A percentile compares a stretch with the other conserved stretches of the same genome.
Evolutionary conservation across 805 yeast species (phyloP).

Genomic region (Schizosaccharomyces cryophilus): DNA sequence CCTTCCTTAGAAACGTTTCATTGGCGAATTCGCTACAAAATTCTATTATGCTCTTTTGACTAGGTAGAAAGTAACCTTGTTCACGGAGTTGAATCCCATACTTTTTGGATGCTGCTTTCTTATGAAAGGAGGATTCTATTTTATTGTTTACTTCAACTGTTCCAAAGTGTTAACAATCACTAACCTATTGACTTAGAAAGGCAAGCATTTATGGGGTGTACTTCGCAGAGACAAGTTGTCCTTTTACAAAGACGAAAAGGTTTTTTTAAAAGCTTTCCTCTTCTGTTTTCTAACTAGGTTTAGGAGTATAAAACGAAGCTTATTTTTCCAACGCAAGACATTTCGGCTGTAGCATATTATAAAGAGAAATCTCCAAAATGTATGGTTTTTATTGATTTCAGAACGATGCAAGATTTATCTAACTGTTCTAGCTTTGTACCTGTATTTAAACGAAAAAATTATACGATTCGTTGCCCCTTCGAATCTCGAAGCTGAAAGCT

Average conservation of each 20-base stretch:
- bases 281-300: background rate
- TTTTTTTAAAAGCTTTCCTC: background rate
- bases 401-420: background rate
- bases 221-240: constrained; percentile 13
- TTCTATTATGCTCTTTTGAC: too few species aligned
- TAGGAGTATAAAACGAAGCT: constrained; percentile 15
- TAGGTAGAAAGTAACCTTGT: too few species aligned
- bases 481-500: constrained; percentile 11
- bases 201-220: constrained; percentile 15
- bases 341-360: constrained; percentile 14
- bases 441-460: constrained; percentile 13
- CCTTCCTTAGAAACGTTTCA: too few species aligned
- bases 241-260: constrained; percentile 14
- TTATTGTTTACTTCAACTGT: too few species aligned
- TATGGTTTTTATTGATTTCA: constrained; percentile 3
- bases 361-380: constrained; percentile 6
- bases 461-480: constrained; percentile 13
- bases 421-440: constrained; percentile 9
- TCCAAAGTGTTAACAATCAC: too few species aligned
- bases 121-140: too few species aligned
- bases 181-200: background rate
- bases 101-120: too few species aligned
- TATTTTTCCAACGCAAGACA: constrained; percentile 13
- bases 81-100: too few species aligned
- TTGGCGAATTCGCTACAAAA: too few species aligned